These are phyloP conservation scores for Nemania abortiva DNA, from an alignment of 2,329 filamentous ascomycete genomes.

Conservation along the genomic window DNA sequence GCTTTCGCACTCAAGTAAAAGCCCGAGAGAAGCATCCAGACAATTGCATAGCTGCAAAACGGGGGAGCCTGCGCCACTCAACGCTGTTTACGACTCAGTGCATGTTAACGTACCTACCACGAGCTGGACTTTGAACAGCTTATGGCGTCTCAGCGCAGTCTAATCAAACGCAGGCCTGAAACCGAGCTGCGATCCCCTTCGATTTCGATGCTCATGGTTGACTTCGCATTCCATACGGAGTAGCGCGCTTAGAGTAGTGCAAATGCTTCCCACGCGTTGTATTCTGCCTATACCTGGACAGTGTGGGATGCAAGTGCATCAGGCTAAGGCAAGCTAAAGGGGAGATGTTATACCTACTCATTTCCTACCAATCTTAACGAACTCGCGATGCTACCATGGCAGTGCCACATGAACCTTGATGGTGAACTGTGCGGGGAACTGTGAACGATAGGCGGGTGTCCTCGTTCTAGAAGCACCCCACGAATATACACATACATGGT, in stretches of 20 bases:
- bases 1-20: constrained; percentile 15
- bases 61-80: constrained; percentile 32
- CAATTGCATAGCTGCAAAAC: constrained; percentile 19
- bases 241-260: neutral
- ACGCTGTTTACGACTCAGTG: constrained; percentile 33
- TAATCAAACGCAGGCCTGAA: neutral
- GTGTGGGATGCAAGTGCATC: constrained; percentile 31
- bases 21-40: constrained; percentile 21
- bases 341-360: constrained; percentile 17
- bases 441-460: constrained; percentile 16
- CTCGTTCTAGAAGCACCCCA: constrained; percentile 29
- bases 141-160: constrained; percentile 27
- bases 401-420: constrained; percentile 28
- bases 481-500: constrained; percentile 2
- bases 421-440: constrained; percentile 29
- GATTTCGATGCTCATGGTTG: neutral
- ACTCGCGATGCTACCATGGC: constrained; percentile 27
- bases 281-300: constrained; percentile 22
- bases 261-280: constrained; percentile 9
- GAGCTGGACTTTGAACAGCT: constrained; percentile 24
- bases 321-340: constrained; percentile 28
- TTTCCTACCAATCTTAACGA: constrained; percentile 19
- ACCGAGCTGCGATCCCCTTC: neutral
- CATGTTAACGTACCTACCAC: constrained; percentile 22
- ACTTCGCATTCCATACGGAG: neutral